Conservation (phyloP, 1,284 basidiomycete genomes). For the Tilletiopsis washingtonensis region DNA sequence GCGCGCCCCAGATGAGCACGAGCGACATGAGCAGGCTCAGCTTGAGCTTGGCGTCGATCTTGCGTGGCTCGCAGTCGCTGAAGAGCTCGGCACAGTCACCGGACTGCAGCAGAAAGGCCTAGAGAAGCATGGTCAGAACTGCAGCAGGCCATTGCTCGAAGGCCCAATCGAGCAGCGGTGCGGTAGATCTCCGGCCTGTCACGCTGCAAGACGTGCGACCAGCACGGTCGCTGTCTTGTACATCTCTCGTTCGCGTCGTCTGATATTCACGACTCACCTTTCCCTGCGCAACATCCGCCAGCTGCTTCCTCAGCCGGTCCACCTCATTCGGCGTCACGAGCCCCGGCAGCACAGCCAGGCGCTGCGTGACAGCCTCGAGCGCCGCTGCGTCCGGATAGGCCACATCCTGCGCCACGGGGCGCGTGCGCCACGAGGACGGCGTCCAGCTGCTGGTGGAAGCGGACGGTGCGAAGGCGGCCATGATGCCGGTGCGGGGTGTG, state of each 20-base stretch:
- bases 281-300: slow-evolving; percentile 36
- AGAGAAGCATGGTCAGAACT: too few relatives aligned
- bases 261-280: slow-evolving; percentile 52
- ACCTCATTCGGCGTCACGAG: slow-evolving; percentile 41
- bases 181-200: too few relatives aligned
- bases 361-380: slow-evolving; percentile 22
- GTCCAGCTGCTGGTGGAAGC: slow-evolving; percentile 8
- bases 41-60: slow-evolving; percentile 87
- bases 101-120: slow-evolving; percentile 85
- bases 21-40: slow-evolving; percentile 90
- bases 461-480: too few relatives aligned
- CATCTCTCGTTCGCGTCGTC: too few relatives aligned
- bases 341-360: slow-evolving; percentile 37
- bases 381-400: slow-evolving; percentile 25
- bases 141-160: too few relatives aligned
- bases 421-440: slow-evolving; percentile 27
- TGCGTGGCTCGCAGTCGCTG: slow-evolving; percentile 63
- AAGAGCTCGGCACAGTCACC: slow-evolving; percentile 80
- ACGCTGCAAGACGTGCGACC: too few relatives aligned
- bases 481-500: too few relatives aligned
- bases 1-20: slow-evolving; percentile 85
- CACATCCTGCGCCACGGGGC: slow-evolving; percentile 40
- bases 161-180: too few relatives aligned
- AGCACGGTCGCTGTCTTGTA: too few relatives aligned
- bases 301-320: slow-evolving; percentile 35